phyloP scores from a whole-genome alignment of 139 green algal genomes.

The Chlorella sp. region DNA sequence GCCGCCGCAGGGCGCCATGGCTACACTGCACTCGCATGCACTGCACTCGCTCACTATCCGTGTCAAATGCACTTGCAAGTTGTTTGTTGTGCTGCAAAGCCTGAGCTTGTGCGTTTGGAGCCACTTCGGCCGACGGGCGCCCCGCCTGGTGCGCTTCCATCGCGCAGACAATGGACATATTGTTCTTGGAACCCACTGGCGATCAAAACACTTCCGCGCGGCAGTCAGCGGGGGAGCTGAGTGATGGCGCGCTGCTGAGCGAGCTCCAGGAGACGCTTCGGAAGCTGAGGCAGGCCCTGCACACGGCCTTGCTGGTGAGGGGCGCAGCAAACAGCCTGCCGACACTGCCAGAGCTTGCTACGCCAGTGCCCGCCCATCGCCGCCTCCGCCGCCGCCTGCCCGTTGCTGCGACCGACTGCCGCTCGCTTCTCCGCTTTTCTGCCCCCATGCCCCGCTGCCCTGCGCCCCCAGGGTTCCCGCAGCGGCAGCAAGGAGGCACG shows the following conservation, averaged over 20 bases:
- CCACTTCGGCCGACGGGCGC: too few species aligned
- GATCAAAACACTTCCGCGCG: background rate
- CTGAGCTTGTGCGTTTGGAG: too few species aligned
- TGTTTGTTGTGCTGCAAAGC: too few species aligned
- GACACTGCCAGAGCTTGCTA: background rate
- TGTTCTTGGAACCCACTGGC: background rate
- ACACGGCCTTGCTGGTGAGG: background rate
- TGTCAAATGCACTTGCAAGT: too few species aligned
- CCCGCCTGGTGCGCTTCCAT: too few species aligned
- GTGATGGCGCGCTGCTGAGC: background rate
- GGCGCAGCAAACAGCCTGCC: background rate
- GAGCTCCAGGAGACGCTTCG: slow-evolving; percentile 12
- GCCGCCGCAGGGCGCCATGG: too few species aligned
- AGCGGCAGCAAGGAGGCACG: slow-evolving; percentile 8
- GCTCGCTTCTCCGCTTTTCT: background rate
- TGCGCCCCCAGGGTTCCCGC: slow-evolving; percentile 9
- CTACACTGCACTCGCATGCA: too few species aligned
- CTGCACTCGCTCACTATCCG: too few species aligned
- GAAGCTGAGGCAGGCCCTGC: background rate
- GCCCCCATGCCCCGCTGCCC: background rate
- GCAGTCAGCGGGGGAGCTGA: background rate
- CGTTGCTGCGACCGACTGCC: background rate
- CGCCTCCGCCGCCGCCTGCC: background rate
- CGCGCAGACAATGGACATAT: background rate
- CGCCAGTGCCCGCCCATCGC: background rate